Percentiles rank a stretch among this genome's conserved stretches.
Conservation (phyloP, 192 early-diverging fungal species). For the Borealophlyctis nickersoniae region DNA sequence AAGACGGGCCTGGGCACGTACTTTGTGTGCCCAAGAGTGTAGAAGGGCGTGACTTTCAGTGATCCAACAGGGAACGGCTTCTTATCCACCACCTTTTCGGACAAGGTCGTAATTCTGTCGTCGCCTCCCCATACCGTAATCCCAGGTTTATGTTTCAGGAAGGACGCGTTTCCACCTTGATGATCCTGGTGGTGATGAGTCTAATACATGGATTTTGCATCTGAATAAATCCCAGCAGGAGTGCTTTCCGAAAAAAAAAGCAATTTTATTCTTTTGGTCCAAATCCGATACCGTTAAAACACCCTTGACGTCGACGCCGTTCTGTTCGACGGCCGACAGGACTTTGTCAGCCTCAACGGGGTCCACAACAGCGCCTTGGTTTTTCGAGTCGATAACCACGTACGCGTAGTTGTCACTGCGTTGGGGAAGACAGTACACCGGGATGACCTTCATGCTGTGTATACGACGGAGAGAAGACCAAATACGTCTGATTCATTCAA, state of each 20-base stretch:
- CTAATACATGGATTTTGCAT: no score
- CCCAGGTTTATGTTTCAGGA: slow-evolving; percentile 47
- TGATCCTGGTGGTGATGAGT: slow-evolving; percentile 95
- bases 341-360: slow-evolving; percentile 78
- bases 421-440: slow-evolving; percentile 53
- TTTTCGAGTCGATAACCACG: slow-evolving; percentile 69
- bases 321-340: slow-evolving; percentile 5
- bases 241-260: not conserved
- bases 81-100: slow-evolving; percentile 64
- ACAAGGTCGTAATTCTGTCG: slow-evolving; percentile 77
- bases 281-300: slow-evolving; percentile 21
- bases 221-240: slow-evolving; percentile 26
- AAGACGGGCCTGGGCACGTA: no score
- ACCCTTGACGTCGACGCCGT: slow-evolving; percentile 3
- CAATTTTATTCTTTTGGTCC: not conserved
- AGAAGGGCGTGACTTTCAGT: slow-evolving; percentile 66
- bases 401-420: slow-evolving; percentile 91
- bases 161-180: slow-evolving; percentile 69
- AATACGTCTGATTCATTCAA: no score
- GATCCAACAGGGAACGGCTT: slow-evolving; percentile 72
- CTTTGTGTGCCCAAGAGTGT: slow-evolving; percentile 85
- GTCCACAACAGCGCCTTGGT: slow-evolving; percentile 67
- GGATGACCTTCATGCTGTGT: slow-evolving; percentile 61
- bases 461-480: no score
- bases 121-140: slow-evolving; percentile 83